Base-by-base conservation (phyloP, 495 filamentous ascomycete species). In the Neurospora sp. region DNA sequence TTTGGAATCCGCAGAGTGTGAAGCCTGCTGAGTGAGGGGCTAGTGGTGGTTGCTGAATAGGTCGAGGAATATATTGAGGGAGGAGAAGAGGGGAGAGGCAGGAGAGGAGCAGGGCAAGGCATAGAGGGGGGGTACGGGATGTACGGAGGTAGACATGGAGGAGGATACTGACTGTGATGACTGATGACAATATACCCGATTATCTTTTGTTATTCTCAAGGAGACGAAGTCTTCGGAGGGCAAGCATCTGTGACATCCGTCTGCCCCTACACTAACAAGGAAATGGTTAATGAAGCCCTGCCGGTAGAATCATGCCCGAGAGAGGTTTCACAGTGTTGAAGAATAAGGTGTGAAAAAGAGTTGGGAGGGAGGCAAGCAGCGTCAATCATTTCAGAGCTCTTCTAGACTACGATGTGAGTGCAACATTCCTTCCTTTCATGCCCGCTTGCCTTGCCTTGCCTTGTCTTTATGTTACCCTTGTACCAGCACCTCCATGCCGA, bases 1-100 rank as follows among this genome's bases (percentile, higher is more conserved):
- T 91, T 74, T 88, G 87, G 80, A 91, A 92, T 77, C 90, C 90
- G 6, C 89, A 91, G 82, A 86, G 87, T 74, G 84, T 90, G 14
- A 74, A 75, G 45, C 79, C 83, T 3, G 80, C 72, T 22, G 14
- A 40, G 18, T 61, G 12, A 27, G 53, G 53, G 4, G 53, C 8
- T 61, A 10, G 44, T 22, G 27, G 27, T 27, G 27, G 27, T 27
- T 27, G 2, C 27, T 27, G 27, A 2, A 27, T 27, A 27, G 27
- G 27, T 2, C 27, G 27, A 27, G 27, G 27, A 27, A 27, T 27
- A 27, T 27, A 27, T 27, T 27, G 27, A 27, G 27, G 27, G 27
- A 27, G 27, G 27, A 27, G 27, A 45, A 18, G 42, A n/a, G 18
- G 8, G 42, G 8, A 18, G 0, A 7, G 16, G 4, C 6, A 7